A percentile compares a stretch with the other conserved stretches of the same genome.
Conservation (phyloP, 805 yeast genomes). For the Metschnikowia koreensis region DNA sequence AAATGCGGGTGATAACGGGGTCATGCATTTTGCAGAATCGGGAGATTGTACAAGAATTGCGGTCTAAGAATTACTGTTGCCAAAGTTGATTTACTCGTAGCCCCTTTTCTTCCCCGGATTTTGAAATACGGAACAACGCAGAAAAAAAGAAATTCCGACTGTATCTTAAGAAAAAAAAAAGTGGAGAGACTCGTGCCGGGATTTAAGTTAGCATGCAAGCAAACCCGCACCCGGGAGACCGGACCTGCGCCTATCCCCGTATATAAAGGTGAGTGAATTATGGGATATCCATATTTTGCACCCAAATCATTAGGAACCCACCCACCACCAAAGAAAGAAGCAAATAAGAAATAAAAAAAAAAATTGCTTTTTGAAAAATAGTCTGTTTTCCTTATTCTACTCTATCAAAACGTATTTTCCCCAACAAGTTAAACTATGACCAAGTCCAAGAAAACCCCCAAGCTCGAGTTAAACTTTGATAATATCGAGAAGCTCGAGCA, state of each 20-base stretch:
- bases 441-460: conserved; percentile 29
- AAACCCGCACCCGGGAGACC: neutral
- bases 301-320: neutral
- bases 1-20: neutral
- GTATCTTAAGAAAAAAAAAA: conserved; percentile 7
- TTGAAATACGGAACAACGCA: neutral
- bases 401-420: neutral
- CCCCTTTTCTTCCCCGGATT: neutral
- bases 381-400: neutral
- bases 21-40: neutral
- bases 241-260: neutral
- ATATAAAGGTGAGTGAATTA: conserved; percentile 1
- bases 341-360: too few species aligned
- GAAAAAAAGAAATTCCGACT: conserved; percentile 5
- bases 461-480: conserved; percentile 32
- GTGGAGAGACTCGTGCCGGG: conserved; percentile 12
- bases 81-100: neutral
- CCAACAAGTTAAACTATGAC: conserved; percentile 6
- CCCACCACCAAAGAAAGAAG: neutral
- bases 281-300: neutral
- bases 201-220: neutral
- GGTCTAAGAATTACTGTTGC: neutral
- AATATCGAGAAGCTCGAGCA: conserved; percentile 39
- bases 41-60: neutral
- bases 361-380: too few species aligned